phyloP scores from a whole-genome alignment of 495 filamentous ascomycete genomes.

The Paragyromitra xinjiangensis region DNA sequence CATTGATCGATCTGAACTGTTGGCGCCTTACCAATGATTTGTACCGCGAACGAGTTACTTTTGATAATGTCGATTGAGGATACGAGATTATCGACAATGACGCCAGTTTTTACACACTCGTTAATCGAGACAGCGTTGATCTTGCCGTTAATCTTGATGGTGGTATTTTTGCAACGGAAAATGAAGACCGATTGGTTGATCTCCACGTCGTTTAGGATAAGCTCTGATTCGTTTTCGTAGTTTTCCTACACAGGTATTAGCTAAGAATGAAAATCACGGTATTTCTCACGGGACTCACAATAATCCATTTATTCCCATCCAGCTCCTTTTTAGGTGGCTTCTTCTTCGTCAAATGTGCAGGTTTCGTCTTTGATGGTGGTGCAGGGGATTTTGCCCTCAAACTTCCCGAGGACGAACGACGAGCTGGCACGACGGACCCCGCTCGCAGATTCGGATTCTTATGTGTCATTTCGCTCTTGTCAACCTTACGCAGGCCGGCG shows the following conservation, averaged over 20 bases:
- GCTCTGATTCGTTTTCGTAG: conserved; percentile 75
- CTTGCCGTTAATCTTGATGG: conserved; percentile 87
- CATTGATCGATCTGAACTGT: conserved; percentile 92
- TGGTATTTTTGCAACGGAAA: conserved; percentile 86
- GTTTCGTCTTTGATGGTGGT: conserved; percentile 91
- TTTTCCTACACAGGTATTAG: conserved; percentile 71
- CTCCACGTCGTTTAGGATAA: conserved; percentile 77
- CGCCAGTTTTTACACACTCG: conserved; percentile 81
- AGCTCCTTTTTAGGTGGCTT: conserved; percentile 91
- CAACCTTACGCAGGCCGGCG: conserved; percentile 86
- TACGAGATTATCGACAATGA: conserved; percentile 89
- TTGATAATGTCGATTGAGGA: conserved; percentile 94
- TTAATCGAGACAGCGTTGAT: conserved; percentile 94
- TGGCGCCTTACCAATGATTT: conserved; percentile 82
- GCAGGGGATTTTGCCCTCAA: conserved; percentile 80
- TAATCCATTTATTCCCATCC: conserved; percentile 93
- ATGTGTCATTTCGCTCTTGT: conserved; percentile 94
- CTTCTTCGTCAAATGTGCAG: conserved; percentile 90
- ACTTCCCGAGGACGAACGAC: conserved; percentile 63
- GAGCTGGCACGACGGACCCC: conserved; percentile 71
- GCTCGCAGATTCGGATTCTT: conserved; percentile 94
- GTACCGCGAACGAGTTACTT: conserved; percentile 87
- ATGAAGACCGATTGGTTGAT: conserved; percentile 92
- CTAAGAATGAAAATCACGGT: neutral
- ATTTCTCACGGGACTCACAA: conserved; percentile 63